These are phyloP conservation scores for Purpureocillium lavendulum DNA, from an alignment of 2,329 filamentous ascomycete species.

Conservation along the genomic window DNA sequence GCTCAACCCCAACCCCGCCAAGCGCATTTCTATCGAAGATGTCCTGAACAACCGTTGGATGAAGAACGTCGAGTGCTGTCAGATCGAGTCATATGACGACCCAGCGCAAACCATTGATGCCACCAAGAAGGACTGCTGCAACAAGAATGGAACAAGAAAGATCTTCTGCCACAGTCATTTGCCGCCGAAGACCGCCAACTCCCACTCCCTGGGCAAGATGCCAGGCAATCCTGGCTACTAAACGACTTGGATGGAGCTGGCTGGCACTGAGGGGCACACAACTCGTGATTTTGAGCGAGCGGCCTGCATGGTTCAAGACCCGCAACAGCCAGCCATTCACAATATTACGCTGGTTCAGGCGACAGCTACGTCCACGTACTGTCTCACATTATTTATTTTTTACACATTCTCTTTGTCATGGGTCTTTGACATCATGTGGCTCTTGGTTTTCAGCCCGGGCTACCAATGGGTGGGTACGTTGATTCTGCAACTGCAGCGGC, in stretches of 20 bases:
- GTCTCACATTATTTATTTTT: background rate
- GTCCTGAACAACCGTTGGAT: slow-evolving; percentile 66
- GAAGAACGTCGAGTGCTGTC: slow-evolving; percentile 70
- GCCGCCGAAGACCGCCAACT: slow-evolving; percentile 35
- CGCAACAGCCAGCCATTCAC: too few relatives aligned
- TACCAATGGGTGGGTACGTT: background rate
- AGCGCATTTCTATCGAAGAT: slow-evolving; percentile 61
- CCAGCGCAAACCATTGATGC: slow-evolving; percentile 53
- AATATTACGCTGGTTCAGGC: too few relatives aligned
- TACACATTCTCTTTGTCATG: background rate
- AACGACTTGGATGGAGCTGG: background rate
- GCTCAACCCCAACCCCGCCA: slow-evolving; percentile 69
- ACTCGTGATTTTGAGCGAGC: too few relatives aligned
- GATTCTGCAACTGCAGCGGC: background rate
- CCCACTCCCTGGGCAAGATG: slow-evolving; percentile 46
- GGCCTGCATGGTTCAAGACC: too few relatives aligned
- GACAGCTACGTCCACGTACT: too few relatives aligned
- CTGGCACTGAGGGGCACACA: background rate
- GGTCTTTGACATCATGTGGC: background rate
- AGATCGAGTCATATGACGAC: slow-evolving; percentile 61
- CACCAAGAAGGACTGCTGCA: slow-evolving; percentile 42
- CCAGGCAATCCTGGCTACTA: slow-evolving; percentile 47
- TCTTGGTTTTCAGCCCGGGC: background rate
- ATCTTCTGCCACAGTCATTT: slow-evolving; percentile 53
- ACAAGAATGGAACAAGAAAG: slow-evolving; percentile 34